Evolutionary conservation across 129 eudicot species (phyloP), one percentile per base, ranked within the genome.

Genomic region (Solidago caesia): DNA sequence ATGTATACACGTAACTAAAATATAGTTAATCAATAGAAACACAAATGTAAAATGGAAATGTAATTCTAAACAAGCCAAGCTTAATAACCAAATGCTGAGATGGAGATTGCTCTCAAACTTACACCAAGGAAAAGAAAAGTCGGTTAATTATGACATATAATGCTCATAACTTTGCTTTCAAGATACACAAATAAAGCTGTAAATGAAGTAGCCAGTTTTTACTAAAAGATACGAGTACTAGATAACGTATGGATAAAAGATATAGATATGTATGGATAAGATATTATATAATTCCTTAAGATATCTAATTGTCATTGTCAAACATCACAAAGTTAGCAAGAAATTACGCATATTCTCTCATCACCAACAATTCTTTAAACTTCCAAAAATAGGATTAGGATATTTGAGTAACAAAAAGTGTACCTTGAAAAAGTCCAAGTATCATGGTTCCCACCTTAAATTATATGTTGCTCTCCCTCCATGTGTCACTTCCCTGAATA

Each of bases 401-500:
- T 61, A 39, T 33, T 59, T 7, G 44, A 77, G 69, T 68, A 58
- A 27, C 27, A 68, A 13, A 26, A 58, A 44, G n/a, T 65, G 56
- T 66, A 29, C 65, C 64, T 69, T 70, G 39, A 27, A 63, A 69
- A 77, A 58, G 80, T 77, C 81, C n/a, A 47, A 33, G 48, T 77
- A 69, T 69, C 75, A 68, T 45, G 71, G 61, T 10, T 56, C n/a
- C 39, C 57, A 56, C 58, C 66, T 64, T 65, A 45, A 44, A 43
- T 45, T n/a, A 49, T 42, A 55, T 9, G 10, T 27, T 72, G 78
- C 44, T 29, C 44, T 33, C 71, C 74, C 44, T 33, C 71, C 74
- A 79, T 66, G 68, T 79, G 82, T 79, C 82, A 64, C 78, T 42
- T 72, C 64, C 65, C 8, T 42, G 6, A 49, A 60, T 49, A 41